Conservation (phyloP, 2,329 filamentous ascomycete species). For the Claviceps digitariae region DNA sequence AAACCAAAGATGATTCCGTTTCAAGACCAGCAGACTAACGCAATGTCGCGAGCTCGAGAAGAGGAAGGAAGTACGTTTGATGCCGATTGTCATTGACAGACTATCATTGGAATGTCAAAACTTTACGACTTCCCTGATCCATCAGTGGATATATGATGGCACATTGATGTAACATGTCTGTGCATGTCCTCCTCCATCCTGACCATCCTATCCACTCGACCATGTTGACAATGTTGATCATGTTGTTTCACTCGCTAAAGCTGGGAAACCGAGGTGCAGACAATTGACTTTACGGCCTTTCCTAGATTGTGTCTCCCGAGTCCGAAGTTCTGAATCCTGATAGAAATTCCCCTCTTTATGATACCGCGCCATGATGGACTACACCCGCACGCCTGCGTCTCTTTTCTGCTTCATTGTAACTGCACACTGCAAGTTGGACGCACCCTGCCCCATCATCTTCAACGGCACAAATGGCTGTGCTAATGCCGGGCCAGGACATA, state of each 20-base stretch:
- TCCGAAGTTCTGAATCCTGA: too few species aligned
- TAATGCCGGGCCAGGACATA: neutral
- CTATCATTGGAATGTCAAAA: too few species aligned
- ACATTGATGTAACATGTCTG: neutral
- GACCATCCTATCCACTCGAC: too few species aligned
- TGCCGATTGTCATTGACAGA: too few species aligned
- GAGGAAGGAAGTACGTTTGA: too few species aligned
- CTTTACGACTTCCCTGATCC: neutral
- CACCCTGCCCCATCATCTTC: too few species aligned
- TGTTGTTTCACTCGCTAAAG: neutral
- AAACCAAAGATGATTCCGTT: too few species aligned
- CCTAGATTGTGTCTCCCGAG: neutral
- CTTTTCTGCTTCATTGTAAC: neutral
- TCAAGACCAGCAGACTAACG: neutral
- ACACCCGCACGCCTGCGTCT: neutral
- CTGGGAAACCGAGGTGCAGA: neutral
- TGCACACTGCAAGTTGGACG: neutral
- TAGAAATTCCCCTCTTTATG: neutral
- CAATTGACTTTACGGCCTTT: neutral
- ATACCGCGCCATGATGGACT: neutral
- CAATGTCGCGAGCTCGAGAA: too few species aligned
- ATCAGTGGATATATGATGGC: neutral
- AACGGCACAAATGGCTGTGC: too few species aligned
- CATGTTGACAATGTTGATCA: neutral
- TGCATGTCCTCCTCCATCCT: too few species aligned